A percentile compares a stretch with the other conserved stretches of the same genome.
Conservation (phyloP, 2,329 filamentous ascomycete genomes). For the Diaporthe aspalathi region DNA sequence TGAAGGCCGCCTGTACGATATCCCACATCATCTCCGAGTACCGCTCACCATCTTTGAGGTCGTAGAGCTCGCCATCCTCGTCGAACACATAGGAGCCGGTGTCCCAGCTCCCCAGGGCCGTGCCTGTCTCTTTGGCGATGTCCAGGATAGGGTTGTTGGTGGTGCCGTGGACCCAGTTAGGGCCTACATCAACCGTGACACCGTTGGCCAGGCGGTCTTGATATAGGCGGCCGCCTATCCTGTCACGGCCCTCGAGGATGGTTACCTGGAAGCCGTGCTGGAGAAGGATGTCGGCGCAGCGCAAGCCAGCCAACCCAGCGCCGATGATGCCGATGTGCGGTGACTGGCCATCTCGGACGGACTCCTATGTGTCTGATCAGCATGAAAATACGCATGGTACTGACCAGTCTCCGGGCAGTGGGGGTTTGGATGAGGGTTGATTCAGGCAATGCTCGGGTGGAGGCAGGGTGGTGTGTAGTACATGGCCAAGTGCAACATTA, state of each 20-base stretch:
- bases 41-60: slow-evolving; percentile 56
- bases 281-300: slow-evolving; percentile 75
- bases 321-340: slow-evolving; percentile 76
- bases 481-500: not conserved
- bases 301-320: slow-evolving; percentile 76
- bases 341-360: slow-evolving; percentile 43
- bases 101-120: slow-evolving; percentile 60
- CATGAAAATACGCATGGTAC: not conserved
- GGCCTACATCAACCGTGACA: slow-evolving; percentile 68
- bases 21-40: slow-evolving; percentile 72
- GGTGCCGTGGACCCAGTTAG: slow-evolving; percentile 86
- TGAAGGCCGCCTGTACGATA: slow-evolving; percentile 75
- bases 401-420: no score
- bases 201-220: slow-evolving; percentile 63
- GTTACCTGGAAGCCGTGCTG: slow-evolving; percentile 75
- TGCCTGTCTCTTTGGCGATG: slow-evolving; percentile 71
- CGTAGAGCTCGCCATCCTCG: slow-evolving; percentile 64
- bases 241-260: slow-evolving; percentile 74
- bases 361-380: slow-evolving; percentile 42
- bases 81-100: slow-evolving; percentile 67
- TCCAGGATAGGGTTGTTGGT: slow-evolving; percentile 76
- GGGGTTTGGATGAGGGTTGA: not conserved
- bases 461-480: not conserved
- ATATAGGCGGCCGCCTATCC: slow-evolving; percentile 73
- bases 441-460: not conserved